These are phyloP conservation scores for Flagelloscypha sp. DNA, from an alignment of 768 basidiomycete species.

Conservation along the genomic window DNA sequence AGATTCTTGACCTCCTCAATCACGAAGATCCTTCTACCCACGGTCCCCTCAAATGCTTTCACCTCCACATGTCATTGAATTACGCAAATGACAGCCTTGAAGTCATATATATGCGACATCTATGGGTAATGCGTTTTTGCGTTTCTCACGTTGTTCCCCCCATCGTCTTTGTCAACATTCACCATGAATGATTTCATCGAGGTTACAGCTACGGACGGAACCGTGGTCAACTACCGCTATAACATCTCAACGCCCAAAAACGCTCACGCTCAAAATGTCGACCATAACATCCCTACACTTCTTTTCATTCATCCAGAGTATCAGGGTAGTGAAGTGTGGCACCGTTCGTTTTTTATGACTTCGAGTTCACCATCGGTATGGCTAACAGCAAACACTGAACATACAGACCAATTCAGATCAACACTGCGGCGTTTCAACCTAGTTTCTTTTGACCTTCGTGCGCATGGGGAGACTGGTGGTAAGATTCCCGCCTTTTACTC, in stretches of 20 bases:
- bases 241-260: slow-evolving; percentile 28
- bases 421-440: slow-evolving; percentile 21
- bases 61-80: no score
- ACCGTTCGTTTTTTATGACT: slow-evolving; percentile 16
- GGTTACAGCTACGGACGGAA: no score
- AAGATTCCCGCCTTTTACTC: slow-evolving; percentile 12
- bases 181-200: no score
- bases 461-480: slow-evolving; percentile 18
- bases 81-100: no score
- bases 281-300: slow-evolving; percentile 23
- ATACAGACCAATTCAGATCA: slow-evolving; percentile 20
- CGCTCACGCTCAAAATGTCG: slow-evolving; percentile 20
- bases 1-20: no score
- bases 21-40: no score
- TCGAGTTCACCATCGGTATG: no score
- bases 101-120: no score
- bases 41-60: no score
- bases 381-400: not conserved
- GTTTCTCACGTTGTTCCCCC: no score
- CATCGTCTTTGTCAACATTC: no score
- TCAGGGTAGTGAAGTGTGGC: slow-evolving; percentile 23
- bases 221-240: slow-evolving; percentile 25
- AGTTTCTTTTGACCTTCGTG: slow-evolving; percentile 20
- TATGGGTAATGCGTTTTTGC: no score
- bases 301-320: slow-evolving; percentile 31